A percentile compares a stretch with the other conserved stretches of the same genome.
Conservation (phyloP, 202 grass and related monocot genomes). For the Musa balbisiana region DNA sequence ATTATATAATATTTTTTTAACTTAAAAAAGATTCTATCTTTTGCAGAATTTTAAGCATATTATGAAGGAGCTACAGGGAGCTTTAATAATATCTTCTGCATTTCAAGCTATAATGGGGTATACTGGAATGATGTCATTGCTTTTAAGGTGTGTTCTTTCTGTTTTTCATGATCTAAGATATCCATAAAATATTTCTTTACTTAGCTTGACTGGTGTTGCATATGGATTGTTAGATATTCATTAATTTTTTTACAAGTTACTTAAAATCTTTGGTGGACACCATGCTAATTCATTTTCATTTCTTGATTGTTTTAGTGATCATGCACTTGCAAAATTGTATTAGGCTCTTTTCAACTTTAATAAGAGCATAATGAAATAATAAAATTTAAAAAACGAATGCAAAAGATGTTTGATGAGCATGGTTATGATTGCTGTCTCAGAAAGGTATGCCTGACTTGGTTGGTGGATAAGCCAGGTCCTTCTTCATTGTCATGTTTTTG, state of each 20-base stretch:
- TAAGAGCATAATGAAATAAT: too few relatives aligned
- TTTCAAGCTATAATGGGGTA: conserved; percentile 91
- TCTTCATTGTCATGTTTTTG: neutral
- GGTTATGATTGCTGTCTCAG: too few relatives aligned
- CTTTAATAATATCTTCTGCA: conserved; percentile 68
- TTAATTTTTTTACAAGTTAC: too few relatives aligned
- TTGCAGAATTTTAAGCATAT: conserved; percentile 96
- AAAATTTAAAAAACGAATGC: too few relatives aligned
- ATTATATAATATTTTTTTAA: neutral
- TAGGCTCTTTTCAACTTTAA: too few relatives aligned
- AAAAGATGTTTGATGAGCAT: too few relatives aligned
- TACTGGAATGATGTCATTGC: conserved; percentile 77
- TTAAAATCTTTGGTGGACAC: too few relatives aligned
- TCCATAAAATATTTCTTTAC: neutral
- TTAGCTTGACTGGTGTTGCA: neutral
- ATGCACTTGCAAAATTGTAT: too few relatives aligned
- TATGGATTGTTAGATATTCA: neutral
- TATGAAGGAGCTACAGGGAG: conserved; percentile 97
- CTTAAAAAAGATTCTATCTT: neutral
- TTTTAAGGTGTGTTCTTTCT: conserved; percentile 41
- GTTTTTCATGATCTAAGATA: neutral
- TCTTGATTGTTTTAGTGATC: too few relatives aligned
- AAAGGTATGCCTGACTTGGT: neutral
- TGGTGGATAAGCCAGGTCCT: neutral
- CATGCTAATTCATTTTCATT: too few relatives aligned